Conservation (phyloP, 257 asterid genomes). For the Paulownia fortunei region DNA sequence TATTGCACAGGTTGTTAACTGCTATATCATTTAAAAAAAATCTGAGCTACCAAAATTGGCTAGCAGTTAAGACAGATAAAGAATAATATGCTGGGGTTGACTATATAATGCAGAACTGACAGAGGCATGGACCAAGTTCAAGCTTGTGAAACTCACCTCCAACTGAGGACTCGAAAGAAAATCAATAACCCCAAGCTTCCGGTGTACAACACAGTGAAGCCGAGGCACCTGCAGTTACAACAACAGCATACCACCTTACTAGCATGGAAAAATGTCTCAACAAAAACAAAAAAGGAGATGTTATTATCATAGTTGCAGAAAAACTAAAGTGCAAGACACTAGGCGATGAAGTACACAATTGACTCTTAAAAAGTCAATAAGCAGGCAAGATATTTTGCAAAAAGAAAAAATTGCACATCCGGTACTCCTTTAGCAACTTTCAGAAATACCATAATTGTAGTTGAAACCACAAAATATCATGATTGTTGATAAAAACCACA, state of each 20-base stretch:
- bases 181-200: slow-evolving; percentile 71
- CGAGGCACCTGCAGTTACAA: slow-evolving; percentile 73
- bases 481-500: not conserved
- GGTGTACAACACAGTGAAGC: slow-evolving; percentile 76
- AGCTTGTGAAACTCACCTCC: slow-evolving; percentile 57
- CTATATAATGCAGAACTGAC: slow-evolving; percentile 9
- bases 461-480: not conserved
- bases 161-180: slow-evolving; percentile 53
- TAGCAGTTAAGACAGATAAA: not conserved
- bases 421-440: not conserved
- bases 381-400: not conserved
- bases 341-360: not conserved
- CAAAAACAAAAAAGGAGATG: not conserved
- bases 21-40: slow-evolving; percentile 25
- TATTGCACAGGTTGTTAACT: slow-evolving; percentile 58
- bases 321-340: slow-evolving; percentile 7
- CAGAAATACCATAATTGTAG: not conserved
- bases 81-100: not conserved
- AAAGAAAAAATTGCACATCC: not conserved
- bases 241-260: not conserved
- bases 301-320: not conserved
- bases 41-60: slow-evolving; percentile 6
- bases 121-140: not conserved
- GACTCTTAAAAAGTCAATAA: not conserved
- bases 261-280: not conserved